Base-by-base conservation (phyloP, 2,329 filamentous ascomycete species). In the Epichloe sibirici region DNA sequence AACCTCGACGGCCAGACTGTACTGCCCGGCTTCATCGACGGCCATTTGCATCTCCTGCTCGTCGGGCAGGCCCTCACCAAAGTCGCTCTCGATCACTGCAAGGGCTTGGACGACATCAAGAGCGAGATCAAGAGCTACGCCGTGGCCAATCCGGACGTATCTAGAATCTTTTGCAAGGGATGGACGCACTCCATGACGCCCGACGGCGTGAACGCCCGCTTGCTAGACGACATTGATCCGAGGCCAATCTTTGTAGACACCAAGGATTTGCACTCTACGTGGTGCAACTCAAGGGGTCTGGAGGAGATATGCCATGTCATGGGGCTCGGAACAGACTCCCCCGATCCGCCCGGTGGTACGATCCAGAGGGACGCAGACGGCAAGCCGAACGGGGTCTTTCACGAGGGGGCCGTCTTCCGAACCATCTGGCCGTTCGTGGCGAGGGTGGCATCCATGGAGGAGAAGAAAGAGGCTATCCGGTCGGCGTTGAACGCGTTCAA, bases 361-460 rank as follows among this genome's bases (percentile, higher is more conserved):
- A 77, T 81, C 40, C 72, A 76, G 56, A 67, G 78, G 2, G 75
- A 77, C 52, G 66, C 60, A 0, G 48, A 66, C 25, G 78, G 78
- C 0, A 71, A 68, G 17, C 70, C 73, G 0, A 73, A 71, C 0
- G 78, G 78, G 0, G 63, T 80, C 4, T 62, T 81, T 51, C 72
- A 69, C 49, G 78, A 81, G 59, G 74, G 74, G 1, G 75, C 73
- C 9, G 73, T 77, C 0, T 63, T 80, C 40, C 66, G 71, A 31
- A 71, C 77, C 44, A 74, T 79, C 0, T 81, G 78, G 78, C 78
- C 78, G 1, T 74, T 74, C 53, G 66, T 77, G 0, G 75, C 75
- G 1, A 62, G 66, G 3, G 71, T 76, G 1, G 67, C 76, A 0
- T 69, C 72, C 3, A 65, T 73, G 37, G 65, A 73, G 25, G 74